These are phyloP conservation scores for Alisma plantagoaquatica DNA, from an alignment of 106 monocot genomes.

Conservation along the genomic window DNA sequence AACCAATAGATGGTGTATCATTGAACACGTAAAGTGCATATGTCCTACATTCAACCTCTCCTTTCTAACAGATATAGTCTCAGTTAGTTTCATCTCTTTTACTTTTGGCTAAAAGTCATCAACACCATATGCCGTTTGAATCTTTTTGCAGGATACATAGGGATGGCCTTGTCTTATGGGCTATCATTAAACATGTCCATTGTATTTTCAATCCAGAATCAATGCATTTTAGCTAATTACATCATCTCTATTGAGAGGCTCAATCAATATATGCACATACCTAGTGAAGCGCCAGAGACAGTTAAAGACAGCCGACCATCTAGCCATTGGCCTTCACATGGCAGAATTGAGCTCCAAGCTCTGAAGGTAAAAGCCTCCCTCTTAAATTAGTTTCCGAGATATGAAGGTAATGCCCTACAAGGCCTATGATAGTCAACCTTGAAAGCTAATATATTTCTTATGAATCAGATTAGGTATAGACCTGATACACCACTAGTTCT, in stretches of 20 bases:
- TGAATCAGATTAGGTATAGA: constrained; percentile 66
- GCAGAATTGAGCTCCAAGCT: constrained; percentile 57
- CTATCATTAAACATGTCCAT: constrained; percentile 78
- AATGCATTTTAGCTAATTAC: constrained; percentile 67
- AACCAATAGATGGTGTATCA: neutral
- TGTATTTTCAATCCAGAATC: constrained; percentile 73
- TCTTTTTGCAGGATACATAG: constrained; percentile 54
- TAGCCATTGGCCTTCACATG: constrained; percentile 56
- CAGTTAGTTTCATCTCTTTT: neutral
- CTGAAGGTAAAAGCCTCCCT: constrained; percentile 37
- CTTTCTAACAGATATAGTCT: no score
- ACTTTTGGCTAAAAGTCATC: neutral
- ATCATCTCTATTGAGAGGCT: constrained; percentile 88
- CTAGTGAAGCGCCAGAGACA: constrained; percentile 72
- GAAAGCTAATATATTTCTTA: neutral
- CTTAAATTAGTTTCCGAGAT: neutral
- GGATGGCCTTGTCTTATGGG: constrained; percentile 89
- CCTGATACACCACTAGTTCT: constrained; percentile 59
- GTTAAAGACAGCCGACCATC: constrained; percentile 38
- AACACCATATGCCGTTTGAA: neutral
- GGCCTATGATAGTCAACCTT: neutral
- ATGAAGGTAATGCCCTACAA: constrained; percentile 1
- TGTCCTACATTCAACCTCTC: no score
- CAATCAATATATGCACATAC: constrained; percentile 72
- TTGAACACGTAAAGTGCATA: no score